These are phyloP conservation scores for Pseudognaphalium luteoalbum DNA, from an alignment of 129 eudicot genomes.

Conservation along the genomic window DNA sequence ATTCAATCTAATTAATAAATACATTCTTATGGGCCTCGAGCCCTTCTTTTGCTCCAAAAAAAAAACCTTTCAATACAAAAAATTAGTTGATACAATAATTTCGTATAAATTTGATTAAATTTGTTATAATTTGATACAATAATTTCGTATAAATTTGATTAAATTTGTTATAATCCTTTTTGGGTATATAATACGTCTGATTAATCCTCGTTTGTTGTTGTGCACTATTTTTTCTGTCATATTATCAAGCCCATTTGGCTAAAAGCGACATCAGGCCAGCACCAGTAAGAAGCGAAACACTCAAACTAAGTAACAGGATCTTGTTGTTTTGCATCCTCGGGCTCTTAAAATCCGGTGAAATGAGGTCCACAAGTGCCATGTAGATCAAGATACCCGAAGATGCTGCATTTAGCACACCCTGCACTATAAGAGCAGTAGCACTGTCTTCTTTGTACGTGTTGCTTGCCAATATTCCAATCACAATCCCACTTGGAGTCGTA, in stretches of 20 bases:
- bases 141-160: too few species aligned
- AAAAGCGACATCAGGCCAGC: slow-evolving; percentile 48
- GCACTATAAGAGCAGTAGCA: slow-evolving; percentile 42
- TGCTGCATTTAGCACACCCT: slow-evolving; percentile 49
- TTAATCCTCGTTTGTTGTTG: too few species aligned
- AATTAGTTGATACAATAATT: too few species aligned
- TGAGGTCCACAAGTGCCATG: slow-evolving; percentile 60
- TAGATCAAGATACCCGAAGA: slow-evolving; percentile 56
- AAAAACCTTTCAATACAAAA: too few species aligned
- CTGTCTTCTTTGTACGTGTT: slow-evolving; percentile 37
- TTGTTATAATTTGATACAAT: too few species aligned
- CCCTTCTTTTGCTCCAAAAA: too few species aligned
- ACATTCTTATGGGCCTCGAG: too few species aligned
- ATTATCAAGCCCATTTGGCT: slow-evolving; percentile 48
- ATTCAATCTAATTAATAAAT: too few species aligned
- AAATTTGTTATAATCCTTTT: too few species aligned
- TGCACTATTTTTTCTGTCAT: neutral
- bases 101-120: too few species aligned
- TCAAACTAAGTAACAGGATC: slow-evolving; percentile 35
- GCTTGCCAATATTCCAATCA: slow-evolving; percentile 45
- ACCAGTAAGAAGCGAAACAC: slow-evolving; percentile 46
- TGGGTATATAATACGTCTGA: too few species aligned
- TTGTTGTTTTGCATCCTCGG: slow-evolving; percentile 45
- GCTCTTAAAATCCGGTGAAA: slow-evolving; percentile 53
- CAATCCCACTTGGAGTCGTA: slow-evolving; percentile 56